Conservation (phyloP, 2,329 filamentous ascomycete species). For the Colletotrichum spaethianum region DNA sequence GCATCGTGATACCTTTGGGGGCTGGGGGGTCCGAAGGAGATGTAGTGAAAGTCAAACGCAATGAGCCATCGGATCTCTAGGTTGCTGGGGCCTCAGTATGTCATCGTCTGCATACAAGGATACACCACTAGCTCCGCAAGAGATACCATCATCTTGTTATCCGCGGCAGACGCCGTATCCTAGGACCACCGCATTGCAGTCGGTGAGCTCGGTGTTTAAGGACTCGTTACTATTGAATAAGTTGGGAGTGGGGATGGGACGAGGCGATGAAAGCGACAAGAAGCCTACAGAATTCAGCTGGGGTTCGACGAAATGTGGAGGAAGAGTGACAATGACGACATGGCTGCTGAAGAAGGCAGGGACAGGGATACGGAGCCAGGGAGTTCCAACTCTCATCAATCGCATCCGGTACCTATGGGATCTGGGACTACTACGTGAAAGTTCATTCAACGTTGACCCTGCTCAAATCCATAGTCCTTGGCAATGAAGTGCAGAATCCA, state of each 20-base stretch:
- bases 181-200: not conserved
- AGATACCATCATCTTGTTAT: not conserved
- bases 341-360: not conserved
- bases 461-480: too few species aligned
- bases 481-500: not conserved
- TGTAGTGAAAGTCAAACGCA: too few species aligned
- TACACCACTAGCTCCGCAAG: not conserved
- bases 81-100: not conserved
- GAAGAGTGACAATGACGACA: conserved; percentile 5
- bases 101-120: not conserved
- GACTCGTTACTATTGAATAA: not conserved
- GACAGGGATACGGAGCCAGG: not conserved
- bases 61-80: not conserved
- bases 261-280: not conserved
- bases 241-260: not conserved
- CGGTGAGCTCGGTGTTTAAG: not conserved
- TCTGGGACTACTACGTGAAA: not conserved
- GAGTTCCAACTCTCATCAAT: not conserved
- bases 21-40: not conserved
- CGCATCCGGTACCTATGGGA: not conserved
- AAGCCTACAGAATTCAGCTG: not conserved
- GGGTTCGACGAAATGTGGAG: not conserved
- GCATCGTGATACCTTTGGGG: not conserved
- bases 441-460: not conserved
- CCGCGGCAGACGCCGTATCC: not conserved